A percentile compares a stretch with the other conserved stretches of the same genome.
These are phyloP conservation scores for Arxiozyma bovina DNA, from an alignment of 1,139 yeast genomes.

Conservation along the genomic window DNA sequence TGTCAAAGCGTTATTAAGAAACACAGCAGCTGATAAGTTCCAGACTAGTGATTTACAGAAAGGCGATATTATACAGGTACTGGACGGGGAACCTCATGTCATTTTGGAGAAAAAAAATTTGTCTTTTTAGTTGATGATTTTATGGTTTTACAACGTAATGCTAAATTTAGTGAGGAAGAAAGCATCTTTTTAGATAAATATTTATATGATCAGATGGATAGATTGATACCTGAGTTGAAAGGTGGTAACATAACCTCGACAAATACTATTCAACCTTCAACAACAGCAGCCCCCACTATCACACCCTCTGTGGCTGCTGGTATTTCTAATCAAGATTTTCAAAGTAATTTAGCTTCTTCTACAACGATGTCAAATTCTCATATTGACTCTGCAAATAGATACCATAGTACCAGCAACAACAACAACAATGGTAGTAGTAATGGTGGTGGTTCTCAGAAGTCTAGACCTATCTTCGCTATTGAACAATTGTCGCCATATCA, in stretches of 20 bases:
- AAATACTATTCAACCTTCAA: constrained; percentile 3
- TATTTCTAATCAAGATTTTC: constrained; percentile 4
- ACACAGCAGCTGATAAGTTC: constrained; percentile 45
- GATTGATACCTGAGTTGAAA: constrained; percentile 28
- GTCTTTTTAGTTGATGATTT: constrained; percentile 48
- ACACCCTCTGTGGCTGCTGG: constrained; percentile 8
- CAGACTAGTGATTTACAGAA: constrained; percentile 41
- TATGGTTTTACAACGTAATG: constrained; percentile 38
- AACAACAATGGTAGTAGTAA: background rate
- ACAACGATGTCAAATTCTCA: background rate
- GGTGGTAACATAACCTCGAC: constrained; percentile 7
- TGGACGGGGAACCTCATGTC: constrained; percentile 29
- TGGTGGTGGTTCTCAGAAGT: constrained; percentile 21
- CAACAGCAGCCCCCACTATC: constrained; percentile 6
- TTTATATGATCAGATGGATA: constrained; percentile 47
- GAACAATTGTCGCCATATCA: constrained; percentile 89
- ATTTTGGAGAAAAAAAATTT: constrained; percentile 40
- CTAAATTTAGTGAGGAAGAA: constrained; percentile 36
- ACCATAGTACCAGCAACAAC: background rate
- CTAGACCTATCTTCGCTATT: constrained; percentile 52
- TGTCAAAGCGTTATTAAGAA: constrained; percentile 59
- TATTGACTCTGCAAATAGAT: background rate
- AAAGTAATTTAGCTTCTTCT: background rate
- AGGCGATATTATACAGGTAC: constrained; percentile 31
- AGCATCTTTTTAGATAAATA: constrained; percentile 44